Conservation (phyloP, 78 protist genomes). For the Dictyostelium firmibasis region DNA sequence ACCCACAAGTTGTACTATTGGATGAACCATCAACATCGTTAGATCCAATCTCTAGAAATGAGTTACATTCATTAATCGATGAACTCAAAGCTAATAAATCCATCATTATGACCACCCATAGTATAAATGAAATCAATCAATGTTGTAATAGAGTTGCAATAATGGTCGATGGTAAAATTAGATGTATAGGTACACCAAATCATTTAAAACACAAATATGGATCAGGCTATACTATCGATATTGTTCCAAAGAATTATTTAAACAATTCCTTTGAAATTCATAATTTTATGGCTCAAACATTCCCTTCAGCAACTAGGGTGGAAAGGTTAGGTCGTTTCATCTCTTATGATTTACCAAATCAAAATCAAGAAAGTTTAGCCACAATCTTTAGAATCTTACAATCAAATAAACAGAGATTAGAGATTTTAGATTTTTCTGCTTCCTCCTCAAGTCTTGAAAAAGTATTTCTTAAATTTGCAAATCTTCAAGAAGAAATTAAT, state of each 20-base stretch:
- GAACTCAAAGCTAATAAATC: constrained; percentile 20
- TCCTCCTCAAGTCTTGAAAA: constrained; percentile 12
- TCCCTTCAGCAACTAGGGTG: constrained; percentile 23
- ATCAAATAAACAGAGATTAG: not conserved
- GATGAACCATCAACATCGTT: constrained; percentile 90
- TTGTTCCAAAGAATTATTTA: constrained; percentile 52
- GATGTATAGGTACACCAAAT: constrained; percentile 81
- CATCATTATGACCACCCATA: constrained; percentile 89
- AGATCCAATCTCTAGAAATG: constrained; percentile 82
- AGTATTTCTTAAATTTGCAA: constrained; percentile 33
- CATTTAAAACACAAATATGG: constrained; percentile 90
- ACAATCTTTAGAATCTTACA: constrained; percentile 24
- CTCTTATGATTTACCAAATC: constrained; percentile 34
- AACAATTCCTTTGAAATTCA: constrained; percentile 69
- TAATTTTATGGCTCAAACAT: constrained; percentile 7
- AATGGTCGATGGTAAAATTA: constrained; percentile 71
- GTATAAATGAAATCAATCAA: constrained; percentile 93
- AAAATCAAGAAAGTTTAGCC: not conserved
- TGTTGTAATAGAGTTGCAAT: constrained; percentile 85
- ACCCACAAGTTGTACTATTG: constrained; percentile 51
- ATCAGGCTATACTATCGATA: constrained; percentile 87
- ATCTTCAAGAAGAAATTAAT: not conserved
- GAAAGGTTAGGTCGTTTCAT: constrained; percentile 42
- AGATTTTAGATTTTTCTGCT: constrained; percentile 27
- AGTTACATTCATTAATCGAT: constrained; percentile 75